phyloP scores from a whole-genome alignment of 495 filamentous ascomycete species.

The Talaromyces thailandensis region DNA sequence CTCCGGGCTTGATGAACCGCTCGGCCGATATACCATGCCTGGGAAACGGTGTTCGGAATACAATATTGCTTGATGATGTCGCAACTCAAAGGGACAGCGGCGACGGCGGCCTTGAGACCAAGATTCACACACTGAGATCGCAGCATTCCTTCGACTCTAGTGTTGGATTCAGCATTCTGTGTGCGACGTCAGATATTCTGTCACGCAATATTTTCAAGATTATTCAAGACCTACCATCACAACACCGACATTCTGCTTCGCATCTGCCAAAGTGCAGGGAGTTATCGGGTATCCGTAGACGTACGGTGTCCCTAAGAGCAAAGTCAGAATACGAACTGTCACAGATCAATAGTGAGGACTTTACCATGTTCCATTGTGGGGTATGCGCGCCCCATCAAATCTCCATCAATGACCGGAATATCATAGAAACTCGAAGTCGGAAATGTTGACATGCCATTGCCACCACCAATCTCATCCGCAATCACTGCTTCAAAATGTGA shows the following conservation, averaged over 20 bases:
- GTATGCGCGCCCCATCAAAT: slow-evolving; percentile 28
- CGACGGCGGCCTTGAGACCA: slow-evolving; percentile 16
- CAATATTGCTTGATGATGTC: slow-evolving; percentile 20
- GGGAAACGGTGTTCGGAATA: slow-evolving; percentile 28
- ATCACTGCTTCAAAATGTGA: slow-evolving; percentile 20
- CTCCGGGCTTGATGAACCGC: slow-evolving; percentile 32
- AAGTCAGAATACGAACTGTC: slow-evolving; percentile 7
- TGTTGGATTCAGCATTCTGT: slow-evolving; percentile 22
- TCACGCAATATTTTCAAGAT: neutral
- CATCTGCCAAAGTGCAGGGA: slow-evolving; percentile 23
- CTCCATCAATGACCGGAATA: slow-evolving; percentile 28
- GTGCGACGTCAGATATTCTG: slow-evolving; percentile 10
- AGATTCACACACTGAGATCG: slow-evolving; percentile 19
- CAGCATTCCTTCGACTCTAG: slow-evolving; percentile 20
- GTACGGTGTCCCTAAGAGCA: slow-evolving; percentile 18
- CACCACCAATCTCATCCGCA: slow-evolving; percentile 28
- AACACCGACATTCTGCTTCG: slow-evolving; percentile 19
- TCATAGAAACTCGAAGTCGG: slow-evolving; percentile 17
- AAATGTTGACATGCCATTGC: slow-evolving; percentile 29
- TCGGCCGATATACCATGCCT: slow-evolving; percentile 37
- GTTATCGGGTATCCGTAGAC: slow-evolving; percentile 19
- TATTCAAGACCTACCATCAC: slow-evolving; percentile 10
- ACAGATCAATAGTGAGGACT: no score
- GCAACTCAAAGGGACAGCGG: slow-evolving; percentile 18
- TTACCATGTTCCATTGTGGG: slow-evolving; percentile 20